These are phyloP conservation scores for Mycena belliarum DNA, from an alignment of 768 basidiomycete genomes.

Conservation along the genomic window DNA sequence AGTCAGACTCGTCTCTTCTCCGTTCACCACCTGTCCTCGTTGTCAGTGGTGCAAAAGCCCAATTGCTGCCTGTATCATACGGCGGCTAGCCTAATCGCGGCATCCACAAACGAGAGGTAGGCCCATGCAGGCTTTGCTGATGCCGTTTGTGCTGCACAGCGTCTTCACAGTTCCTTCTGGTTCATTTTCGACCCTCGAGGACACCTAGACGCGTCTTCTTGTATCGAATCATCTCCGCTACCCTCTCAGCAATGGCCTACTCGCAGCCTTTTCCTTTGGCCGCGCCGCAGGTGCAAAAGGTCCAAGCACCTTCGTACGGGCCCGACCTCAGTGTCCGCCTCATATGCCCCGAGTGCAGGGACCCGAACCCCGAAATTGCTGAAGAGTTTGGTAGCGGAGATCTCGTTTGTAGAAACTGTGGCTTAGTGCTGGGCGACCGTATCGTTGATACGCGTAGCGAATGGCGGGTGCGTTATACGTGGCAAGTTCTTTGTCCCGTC, in stretches of 20 bases:
- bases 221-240: conserved; percentile 8
- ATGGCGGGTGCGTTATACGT: conserved; percentile 76
- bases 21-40: not conserved
- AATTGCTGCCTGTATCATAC: conserved; percentile 4
- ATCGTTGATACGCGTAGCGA: conserved; percentile 98
- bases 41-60: not conserved
- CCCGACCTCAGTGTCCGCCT: conserved; percentile 87
- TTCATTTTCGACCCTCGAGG: conserved; percentile 13
- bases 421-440: conserved; percentile 92
- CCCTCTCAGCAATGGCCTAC: conserved; percentile 53
- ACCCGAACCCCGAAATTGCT: conserved; percentile 90
- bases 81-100: conserved; percentile 19
- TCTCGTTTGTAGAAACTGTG: conserved; percentile 92
- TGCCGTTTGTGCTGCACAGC: conserved; percentile 20
- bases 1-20: not conserved
- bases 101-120: conserved; percentile 21
- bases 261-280: conserved; percentile 82
- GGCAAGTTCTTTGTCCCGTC: conserved; percentile 19
- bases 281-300: conserved; percentile 51
- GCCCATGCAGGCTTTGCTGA: conserved; percentile 9
- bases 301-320: conserved; percentile 62
- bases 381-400: conserved; percentile 99
- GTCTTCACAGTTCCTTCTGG: conserved; percentile 14
- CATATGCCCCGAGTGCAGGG: conserved; percentile 94
- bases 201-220: conserved; percentile 2